These are phyloP conservation scores for Nothopassalora personata DNA, from an alignment of 2,329 filamentous ascomycete species.

Conservation along the genomic window DNA sequence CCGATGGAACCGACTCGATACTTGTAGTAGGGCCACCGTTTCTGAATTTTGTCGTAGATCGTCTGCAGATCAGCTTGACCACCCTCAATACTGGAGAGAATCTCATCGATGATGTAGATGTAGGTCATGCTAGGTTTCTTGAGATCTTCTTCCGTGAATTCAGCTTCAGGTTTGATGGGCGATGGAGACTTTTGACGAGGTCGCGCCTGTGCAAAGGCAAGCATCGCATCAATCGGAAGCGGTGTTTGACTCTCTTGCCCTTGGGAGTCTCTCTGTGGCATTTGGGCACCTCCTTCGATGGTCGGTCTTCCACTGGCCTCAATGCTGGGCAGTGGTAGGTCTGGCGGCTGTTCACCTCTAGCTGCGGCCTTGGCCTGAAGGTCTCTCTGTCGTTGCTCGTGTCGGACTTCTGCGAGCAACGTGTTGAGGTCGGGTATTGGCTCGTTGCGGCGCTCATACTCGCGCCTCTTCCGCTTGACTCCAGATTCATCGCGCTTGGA, in stretches of 20 bases:
- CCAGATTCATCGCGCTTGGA: slow-evolving; percentile 61
- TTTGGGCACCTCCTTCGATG: neutral
- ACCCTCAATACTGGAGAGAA: slow-evolving; percentile 51
- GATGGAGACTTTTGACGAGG: slow-evolving; percentile 46
- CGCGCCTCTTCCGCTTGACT: slow-evolving; percentile 33
- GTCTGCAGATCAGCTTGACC: slow-evolving; percentile 59
- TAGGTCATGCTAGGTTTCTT: slow-evolving; percentile 62
- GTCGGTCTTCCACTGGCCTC: slow-evolving; percentile 14
- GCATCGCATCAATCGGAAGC: neutral
- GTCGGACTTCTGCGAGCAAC: slow-evolving; percentile 31
- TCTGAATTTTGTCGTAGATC: slow-evolving; percentile 60
- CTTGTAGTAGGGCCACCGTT: slow-evolving; percentile 60
- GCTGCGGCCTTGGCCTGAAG: slow-evolving; percentile 24
- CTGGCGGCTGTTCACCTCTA: slow-evolving; percentile 27
- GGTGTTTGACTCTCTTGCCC: slow-evolving; percentile 5
- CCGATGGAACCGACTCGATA: slow-evolving; percentile 55
- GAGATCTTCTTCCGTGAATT: slow-evolving; percentile 68
- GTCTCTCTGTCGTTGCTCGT: slow-evolving; percentile 35
- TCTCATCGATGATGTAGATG: slow-evolving; percentile 59
- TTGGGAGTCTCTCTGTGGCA: slow-evolving; percentile 1
- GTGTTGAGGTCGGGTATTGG: slow-evolving; percentile 26
- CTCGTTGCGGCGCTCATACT: slow-evolving; percentile 32
- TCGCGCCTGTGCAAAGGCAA: slow-evolving; percentile 6
- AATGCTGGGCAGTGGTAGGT: slow-evolving; percentile 24
- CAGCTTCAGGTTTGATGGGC: slow-evolving; percentile 57